Evolutionary conservation across 192 early-diverging fungal species (phyloP), one percentile per base, ranked within the genome.

Genomic region (Backusella sp.): DNA sequence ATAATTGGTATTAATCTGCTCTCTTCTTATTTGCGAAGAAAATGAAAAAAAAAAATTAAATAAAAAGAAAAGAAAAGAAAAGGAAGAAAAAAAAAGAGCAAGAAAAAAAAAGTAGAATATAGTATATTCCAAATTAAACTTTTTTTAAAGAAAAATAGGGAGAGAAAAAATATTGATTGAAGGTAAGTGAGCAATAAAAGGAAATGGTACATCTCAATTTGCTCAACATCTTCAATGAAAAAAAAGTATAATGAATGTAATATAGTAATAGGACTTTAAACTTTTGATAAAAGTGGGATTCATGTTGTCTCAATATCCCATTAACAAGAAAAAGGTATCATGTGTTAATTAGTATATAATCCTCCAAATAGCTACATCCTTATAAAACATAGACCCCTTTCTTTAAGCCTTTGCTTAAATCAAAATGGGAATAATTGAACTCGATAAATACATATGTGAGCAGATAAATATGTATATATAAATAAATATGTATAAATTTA

Each of bases 401-500:
- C 53, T 56, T 62, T 62, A 62, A 59, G 53, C 53, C 53, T 59
- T 59, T 59, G 53, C 53, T 59, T 59, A 59, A 59, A 59, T 59
- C 53, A 59, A 59, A 59, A 59, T 59, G 53, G 53, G 6, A 59
- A 59, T 59, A 59, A 59, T 59, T 59, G 53, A 59, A 23, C 53
- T 26, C 23, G 53, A 59, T 62, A 62, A 28, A 62, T 62, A 62
- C 26, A 62, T 62, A 62, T 62, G 3, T 28, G 23, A 62, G 14
- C 26, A 62, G 21, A 62, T 62, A 28, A 62, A 62, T 62, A 62
- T 62, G 56, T 62, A 62, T 62, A 62, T 62, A 62, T n/a, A 62
- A 14, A 62, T 62, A 62, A 62, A 62, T 62, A 62, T 62, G 56
- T 62, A 62, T 62, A 62, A 62, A 62, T 62, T 62, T 62, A 62